Percentiles rank a stretch among this genome's conserved stretches.
phyloP scores from a whole-genome alignment of 192 early-diverging fungal species.

The Gigaspora rosea region DNA sequence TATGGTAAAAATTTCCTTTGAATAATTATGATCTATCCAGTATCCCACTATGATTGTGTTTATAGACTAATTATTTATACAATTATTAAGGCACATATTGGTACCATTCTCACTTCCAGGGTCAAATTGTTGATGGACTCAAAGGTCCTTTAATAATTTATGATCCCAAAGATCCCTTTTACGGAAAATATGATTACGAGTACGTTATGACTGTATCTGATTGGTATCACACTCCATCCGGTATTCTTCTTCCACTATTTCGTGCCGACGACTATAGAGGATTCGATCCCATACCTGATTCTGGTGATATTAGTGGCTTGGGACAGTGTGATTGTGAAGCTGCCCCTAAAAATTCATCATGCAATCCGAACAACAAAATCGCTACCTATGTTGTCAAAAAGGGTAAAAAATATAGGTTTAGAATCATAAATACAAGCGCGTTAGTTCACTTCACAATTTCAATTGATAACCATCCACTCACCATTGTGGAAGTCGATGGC shows the following conservation, averaged over 20 bases:
- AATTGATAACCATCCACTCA: conserved; percentile 42
- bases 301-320: conserved; percentile 30
- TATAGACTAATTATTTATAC: no score
- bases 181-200: conserved; percentile 36
- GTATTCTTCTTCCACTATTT: neutral
- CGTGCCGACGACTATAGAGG: neutral
- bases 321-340: conserved; percentile 32
- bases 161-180: conserved; percentile 36
- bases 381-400: conserved; percentile 32
- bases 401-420: conserved; percentile 36
- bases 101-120: conserved; percentile 46
- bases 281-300: conserved; percentile 30
- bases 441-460: conserved; percentile 37
- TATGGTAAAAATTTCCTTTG: neutral
- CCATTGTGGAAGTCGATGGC: conserved; percentile 43
- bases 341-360: conserved; percentile 32
- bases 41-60: no score
- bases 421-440: conserved; percentile 38
- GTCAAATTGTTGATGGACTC: conserved; percentile 38
- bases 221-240: conserved; percentile 28
- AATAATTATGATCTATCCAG: no score
- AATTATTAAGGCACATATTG: conserved; percentile 41
- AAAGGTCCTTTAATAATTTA: neutral
- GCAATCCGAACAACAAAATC: conserved; percentile 7
- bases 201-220: conserved; percentile 38